Evolutionary conservation across 306 rosid genomes (phyloP).

Genomic region (Biancaea sappan): DNA sequence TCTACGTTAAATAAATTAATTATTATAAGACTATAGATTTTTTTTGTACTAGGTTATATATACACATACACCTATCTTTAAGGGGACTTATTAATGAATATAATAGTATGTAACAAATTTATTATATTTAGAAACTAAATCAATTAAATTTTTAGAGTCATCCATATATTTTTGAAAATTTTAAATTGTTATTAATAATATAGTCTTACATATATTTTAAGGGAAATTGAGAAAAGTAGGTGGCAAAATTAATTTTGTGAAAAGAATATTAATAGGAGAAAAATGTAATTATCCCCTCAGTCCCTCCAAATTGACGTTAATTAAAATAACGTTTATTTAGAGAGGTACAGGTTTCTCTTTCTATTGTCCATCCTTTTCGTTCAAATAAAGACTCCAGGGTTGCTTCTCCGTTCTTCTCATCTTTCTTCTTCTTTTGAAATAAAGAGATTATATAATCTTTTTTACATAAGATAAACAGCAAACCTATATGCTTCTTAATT

Average conservation of each 20-base stretch:
- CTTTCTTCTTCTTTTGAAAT: not conserved
- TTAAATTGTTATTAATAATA: too few species aligned
- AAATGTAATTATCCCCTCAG: not conserved
- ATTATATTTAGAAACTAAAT: too few species aligned
- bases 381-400: not conserved
- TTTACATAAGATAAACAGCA: not conserved
- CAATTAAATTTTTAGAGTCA: too few species aligned
- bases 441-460: not conserved
- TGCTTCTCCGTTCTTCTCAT: not conserved
- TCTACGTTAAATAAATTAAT: too few species aligned
- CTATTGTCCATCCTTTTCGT: not conserved
- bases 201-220: too few species aligned
- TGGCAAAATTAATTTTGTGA: not conserved
- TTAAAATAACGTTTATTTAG: not conserved
- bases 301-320: not conserved
- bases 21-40: too few species aligned
- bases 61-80: too few species aligned
- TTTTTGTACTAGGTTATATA: too few species aligned
- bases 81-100: too few species aligned
- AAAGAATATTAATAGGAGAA: not conserved
- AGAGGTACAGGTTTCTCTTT: not conserved
- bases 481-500: not conserved
- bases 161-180: too few species aligned
- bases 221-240: too few species aligned
- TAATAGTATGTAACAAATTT: too few species aligned